Evolutionary conservation across 1,139 yeast species (phyloP), one percentile per base, ranked within the genome.

Genomic region (Lodderomyces oxycetoniae): DNA sequence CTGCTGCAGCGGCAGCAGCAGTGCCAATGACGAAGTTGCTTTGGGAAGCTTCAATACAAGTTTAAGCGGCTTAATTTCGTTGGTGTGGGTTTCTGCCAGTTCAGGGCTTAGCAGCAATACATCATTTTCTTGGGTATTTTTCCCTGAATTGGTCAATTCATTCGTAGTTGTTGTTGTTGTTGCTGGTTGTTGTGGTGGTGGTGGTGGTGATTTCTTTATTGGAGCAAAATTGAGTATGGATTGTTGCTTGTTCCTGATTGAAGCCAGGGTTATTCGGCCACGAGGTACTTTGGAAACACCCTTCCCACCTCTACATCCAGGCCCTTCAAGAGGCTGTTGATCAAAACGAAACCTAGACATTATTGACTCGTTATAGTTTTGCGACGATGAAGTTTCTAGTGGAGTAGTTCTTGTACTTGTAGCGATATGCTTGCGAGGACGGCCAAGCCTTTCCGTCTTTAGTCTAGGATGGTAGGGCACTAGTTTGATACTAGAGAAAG

Each of bases 301-400:
- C 34, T 52, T 55, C 1, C 72, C 73, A 3, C 73, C 73, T 9
- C 72, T 50, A 3, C 71, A 65, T 1, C 73, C 73, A 0, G 71
- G 70, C 0, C 73, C 73, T 37, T 56, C 63, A 1, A 67, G 46
- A 1, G 73, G 73, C 21, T 50, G 48, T 15, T 52, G 45, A 42
- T 67, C 71, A 11, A 66, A 49, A 15, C 71, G 43, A 37, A 67
- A 66, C 42, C 56, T 56, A 32, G 68, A 57, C 23, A 63, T 45
- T 19, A 60, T 51, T 8, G 71, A 51, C 33, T 59, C 57, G 24
- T 53, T 57, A 33, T 52, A 50, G 43, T 66, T 66, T 33, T 54
- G 49, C 6, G 52, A 42, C 1, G 66, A 52, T 2, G 61, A 56
- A 26, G 55, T 47, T 24, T 48, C 53, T 2, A 58, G 59, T 4